Evolutionary conservation across 192 early-diverging fungal species (phyloP).

Genomic region (Coemansia sp.): DNA sequence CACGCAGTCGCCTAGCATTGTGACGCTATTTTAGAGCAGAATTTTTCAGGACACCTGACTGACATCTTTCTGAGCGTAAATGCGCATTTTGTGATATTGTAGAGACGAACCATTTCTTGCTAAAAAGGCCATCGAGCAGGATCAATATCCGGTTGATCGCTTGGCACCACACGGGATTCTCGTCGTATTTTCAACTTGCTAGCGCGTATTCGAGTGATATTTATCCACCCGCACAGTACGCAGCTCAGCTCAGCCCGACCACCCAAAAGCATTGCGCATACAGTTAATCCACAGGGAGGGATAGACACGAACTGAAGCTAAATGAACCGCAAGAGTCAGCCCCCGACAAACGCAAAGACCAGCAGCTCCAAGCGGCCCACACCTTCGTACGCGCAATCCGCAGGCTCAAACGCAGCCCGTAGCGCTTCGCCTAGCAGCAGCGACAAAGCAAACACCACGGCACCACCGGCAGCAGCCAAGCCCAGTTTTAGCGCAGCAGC

Average conservation of each 20-base stretch:
- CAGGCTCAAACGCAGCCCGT: slow-evolving; percentile 20
- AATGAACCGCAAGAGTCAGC: slow-evolving; percentile 53
- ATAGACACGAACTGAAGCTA: slow-evolving; percentile 22
- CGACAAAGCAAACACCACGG: slow-evolving; percentile 14
- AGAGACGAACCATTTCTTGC: slow-evolving; percentile 36
- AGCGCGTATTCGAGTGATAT: not conserved
- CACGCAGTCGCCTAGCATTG: not conserved
- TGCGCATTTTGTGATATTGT: slow-evolving; percentile 11
- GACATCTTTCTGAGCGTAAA: not conserved
- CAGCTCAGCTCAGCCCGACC: not conserved
- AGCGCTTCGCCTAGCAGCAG: slow-evolving; percentile 13
- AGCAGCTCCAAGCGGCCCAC: slow-evolving; percentile 48
- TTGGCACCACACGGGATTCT: slow-evolving; percentile 1
- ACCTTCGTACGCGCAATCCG: slow-evolving; percentile 47
- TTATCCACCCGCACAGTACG: not conserved
- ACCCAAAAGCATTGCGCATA: not conserved
- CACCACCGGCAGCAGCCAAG: slow-evolving; percentile 23
- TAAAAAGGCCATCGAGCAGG: slow-evolving; percentile 12
- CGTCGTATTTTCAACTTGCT: not conserved
- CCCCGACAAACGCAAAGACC: slow-evolving; percentile 46
- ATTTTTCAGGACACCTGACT: not conserved
- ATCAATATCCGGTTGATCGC: slow-evolving; percentile 1
- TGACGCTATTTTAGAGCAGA: not conserved
- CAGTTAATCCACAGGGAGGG: slow-evolving; percentile 4
- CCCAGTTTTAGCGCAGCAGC: slow-evolving; percentile 29